Percentiles rank a stretch among this genome's conserved stretches.
phyloP scores from a whole-genome alignment of 805 yeast species.

The Pichia kluyveri region DNA sequence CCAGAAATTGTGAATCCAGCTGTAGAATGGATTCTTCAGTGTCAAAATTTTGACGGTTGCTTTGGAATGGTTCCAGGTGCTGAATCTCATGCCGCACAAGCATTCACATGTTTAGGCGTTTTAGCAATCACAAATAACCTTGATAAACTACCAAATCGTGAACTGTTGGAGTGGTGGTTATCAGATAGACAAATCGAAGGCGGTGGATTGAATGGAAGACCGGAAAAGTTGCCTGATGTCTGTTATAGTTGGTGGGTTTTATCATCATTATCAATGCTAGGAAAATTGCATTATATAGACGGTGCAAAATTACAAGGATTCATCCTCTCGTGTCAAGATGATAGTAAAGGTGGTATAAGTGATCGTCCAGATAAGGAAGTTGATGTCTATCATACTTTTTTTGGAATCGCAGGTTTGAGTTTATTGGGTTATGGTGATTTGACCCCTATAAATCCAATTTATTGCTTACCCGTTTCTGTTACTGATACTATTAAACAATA shows the following conservation, averaged over 20 bases:
- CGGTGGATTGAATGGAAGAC: conserved; percentile 95
- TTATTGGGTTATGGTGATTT: conserved; percentile 56
- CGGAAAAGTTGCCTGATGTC: conserved; percentile 93
- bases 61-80: conserved; percentile 92
- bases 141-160: conserved; percentile 34
- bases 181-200: conserved; percentile 78
- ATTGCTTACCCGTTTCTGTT: conserved; percentile 64
- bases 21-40: conserved; percentile 50
- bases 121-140: conserved; percentile 59
- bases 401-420: conserved; percentile 84
- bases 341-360: conserved; percentile 76
- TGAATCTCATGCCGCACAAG: conserved; percentile 91
- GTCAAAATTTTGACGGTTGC: conserved; percentile 93
- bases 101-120: conserved; percentile 77
- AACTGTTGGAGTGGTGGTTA: conserved; percentile 72
- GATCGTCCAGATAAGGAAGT: conserved; percentile 88
- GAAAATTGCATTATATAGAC: conserved; percentile 71
- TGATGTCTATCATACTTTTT: conserved; percentile 88
- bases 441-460: conserved; percentile 69
- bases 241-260: conserved; percentile 98
- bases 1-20: conserved; percentile 48
- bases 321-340: conserved; percentile 72
- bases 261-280: conserved; percentile 61
- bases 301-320: conserved; percentile 50
- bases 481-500: conserved; percentile 27